Percentiles rank a stretch among this genome's conserved stretches.
Evolutionary conservation across 2,329 filamentous ascomycete genomes (phyloP).

Genomic region (Ascochyta clinopodiicola): DNA sequence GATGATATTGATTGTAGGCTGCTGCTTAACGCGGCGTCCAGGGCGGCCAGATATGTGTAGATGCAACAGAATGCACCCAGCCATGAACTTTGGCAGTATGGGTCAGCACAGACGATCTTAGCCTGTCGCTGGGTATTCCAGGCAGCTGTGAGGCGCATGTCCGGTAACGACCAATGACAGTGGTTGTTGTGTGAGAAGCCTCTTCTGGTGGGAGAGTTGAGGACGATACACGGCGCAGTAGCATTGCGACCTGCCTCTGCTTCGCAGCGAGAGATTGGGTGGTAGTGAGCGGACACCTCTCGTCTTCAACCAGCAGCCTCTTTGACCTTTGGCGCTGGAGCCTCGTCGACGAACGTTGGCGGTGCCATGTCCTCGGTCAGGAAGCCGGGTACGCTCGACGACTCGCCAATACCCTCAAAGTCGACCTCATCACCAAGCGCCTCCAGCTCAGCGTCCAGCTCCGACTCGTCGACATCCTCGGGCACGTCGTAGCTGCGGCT

Average conservation of each 20-base stretch:
- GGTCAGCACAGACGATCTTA: neutral
- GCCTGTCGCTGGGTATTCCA: neutral
- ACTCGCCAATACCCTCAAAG: conserved; percentile 71
- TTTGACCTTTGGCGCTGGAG: conserved; percentile 80
- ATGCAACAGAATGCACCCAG: neutral
- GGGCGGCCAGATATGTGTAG: neutral
- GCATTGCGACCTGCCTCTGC: neutral
- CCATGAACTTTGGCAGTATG: neutral
- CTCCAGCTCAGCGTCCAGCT: conserved; percentile 95
- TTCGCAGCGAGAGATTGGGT: neutral
- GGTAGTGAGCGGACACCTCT: neutral
- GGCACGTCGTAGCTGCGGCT: conserved; percentile 91
- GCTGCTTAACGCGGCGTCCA: neutral
- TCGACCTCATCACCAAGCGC: conserved; percentile 94
- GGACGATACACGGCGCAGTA: neutral
- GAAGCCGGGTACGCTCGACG: conserved; percentile 77
- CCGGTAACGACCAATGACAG: neutral
- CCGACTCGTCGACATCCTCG: conserved; percentile 95
- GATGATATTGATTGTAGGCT: neutral
- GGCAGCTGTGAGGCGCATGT: neutral
- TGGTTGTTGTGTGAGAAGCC: neutral
- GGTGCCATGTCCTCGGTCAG: conserved; percentile 86
- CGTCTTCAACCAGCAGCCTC: conserved; percentile 68
- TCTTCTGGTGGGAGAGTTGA: neutral
- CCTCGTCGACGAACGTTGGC: conserved; percentile 89